These are phyloP conservation scores for Pseudopyricularia cyperi DNA, from an alignment of 2,329 filamentous ascomycete genomes.

Conservation along the genomic window DNA sequence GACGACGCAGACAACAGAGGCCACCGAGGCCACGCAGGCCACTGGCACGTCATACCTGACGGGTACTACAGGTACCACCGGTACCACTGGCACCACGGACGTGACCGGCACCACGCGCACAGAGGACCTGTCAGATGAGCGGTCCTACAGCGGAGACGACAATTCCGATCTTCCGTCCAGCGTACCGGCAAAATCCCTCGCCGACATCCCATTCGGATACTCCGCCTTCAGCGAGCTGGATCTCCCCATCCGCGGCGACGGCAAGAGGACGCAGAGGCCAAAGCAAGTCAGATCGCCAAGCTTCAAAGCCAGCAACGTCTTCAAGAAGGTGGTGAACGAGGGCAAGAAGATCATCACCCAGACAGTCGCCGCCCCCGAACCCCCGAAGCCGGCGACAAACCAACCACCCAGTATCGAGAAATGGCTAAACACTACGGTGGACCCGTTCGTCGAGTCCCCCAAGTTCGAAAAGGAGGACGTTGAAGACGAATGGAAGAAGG, in stretches of 20 bases:
- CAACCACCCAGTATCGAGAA: constrained; percentile 52
- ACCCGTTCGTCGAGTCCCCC: constrained; percentile 42
- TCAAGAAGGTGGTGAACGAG: constrained; percentile 51
- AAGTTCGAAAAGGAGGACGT: constrained; percentile 18
- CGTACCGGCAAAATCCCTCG: constrained; percentile 36
- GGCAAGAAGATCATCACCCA: constrained; percentile 54
- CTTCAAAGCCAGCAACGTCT: constrained; percentile 45
- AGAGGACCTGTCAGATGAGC: constrained; percentile 13
- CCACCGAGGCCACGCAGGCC: background rate
- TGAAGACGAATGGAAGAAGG: constrained; percentile 21
- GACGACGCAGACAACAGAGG: background rate
- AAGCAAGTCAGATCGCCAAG: constrained; percentile 41
- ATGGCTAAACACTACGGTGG: constrained; percentile 50
- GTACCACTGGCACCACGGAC: background rate
- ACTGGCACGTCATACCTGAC: constrained; percentile 1
- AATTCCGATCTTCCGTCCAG: constrained; percentile 25
- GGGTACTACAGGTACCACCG: constrained; percentile 1
- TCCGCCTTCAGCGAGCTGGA: constrained; percentile 56
- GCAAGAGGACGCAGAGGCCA: constrained; percentile 26
- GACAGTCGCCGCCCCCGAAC: constrained; percentile 34
- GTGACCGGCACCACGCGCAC: constrained; percentile 8
- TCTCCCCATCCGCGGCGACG: constrained; percentile 34
- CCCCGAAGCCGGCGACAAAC: constrained; percentile 32
- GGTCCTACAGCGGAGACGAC: constrained; percentile 14
- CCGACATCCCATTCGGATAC: constrained; percentile 50